A percentile compares a stretch with the other conserved stretches of the same genome.
Evolutionary conservation across 2,329 filamentous ascomycete species (phyloP).

Genomic region (Botrytis sinoallii): DNA sequence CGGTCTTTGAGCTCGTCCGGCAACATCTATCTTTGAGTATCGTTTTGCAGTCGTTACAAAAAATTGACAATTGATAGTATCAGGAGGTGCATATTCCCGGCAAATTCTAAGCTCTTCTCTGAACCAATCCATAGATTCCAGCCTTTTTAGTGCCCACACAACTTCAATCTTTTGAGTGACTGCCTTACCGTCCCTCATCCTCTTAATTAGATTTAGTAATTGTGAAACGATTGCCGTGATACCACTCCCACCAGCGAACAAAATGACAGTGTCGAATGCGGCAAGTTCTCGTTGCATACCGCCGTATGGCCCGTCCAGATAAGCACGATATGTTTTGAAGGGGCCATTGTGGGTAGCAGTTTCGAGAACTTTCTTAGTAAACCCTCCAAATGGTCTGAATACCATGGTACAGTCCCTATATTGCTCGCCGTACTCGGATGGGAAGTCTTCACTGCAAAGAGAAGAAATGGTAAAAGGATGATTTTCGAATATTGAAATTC

Average conservation of each 20-base stretch:
- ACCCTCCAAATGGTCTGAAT: slow-evolving; percentile 87
- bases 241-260: slow-evolving; percentile 91
- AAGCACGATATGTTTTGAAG: slow-evolving; percentile 87
- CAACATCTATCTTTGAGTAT: slow-evolving; percentile 30
- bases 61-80: slow-evolving; percentile 89
- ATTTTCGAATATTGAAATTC: slow-evolving; percentile 85
- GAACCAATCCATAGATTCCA: slow-evolving; percentile 97
- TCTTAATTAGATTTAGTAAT: slow-evolving; percentile 88
- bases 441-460: slow-evolving; percentile 88
- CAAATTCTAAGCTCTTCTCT: slow-evolving; percentile 91
- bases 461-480: slow-evolving; percentile 96
- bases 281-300: slow-evolving; percentile 88
- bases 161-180: slow-evolving; percentile 88
- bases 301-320: slow-evolving; percentile 91
- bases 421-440: slow-evolving; percentile 82
- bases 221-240: slow-evolving; percentile 93
- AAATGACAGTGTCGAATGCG: slow-evolving; percentile 87
- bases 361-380: slow-evolving; percentile 80
- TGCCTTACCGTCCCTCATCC: slow-evolving; percentile 91
- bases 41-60: slow-evolving; percentile 78
- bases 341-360: slow-evolving; percentile 82
- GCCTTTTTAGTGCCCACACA: slow-evolving; percentile 87
- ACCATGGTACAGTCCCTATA: slow-evolving; percentile 88
- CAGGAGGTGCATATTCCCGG: slow-evolving; percentile 81
- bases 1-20: slow-evolving; percentile 55